These are phyloP conservation scores for Vitis rupestris DNA, from an alignment of 164 flowering plant genomes.

Conservation along the genomic window DNA sequence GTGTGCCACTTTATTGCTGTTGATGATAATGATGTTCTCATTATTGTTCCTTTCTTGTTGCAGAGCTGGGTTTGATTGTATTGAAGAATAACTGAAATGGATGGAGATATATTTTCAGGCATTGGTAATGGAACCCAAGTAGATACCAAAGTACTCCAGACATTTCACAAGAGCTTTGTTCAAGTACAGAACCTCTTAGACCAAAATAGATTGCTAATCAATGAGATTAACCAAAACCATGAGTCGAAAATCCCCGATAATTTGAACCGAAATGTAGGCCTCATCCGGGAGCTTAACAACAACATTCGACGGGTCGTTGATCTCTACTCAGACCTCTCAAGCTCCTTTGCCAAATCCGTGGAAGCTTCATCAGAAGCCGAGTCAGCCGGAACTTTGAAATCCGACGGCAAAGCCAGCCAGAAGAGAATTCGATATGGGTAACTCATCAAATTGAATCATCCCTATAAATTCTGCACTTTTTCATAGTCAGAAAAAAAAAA, in stretches of 20 bases:
- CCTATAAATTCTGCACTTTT: constrained; percentile 6
- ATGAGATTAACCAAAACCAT: constrained; percentile 86
- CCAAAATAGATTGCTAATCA: constrained; percentile 76
- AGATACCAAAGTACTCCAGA: constrained; percentile 62
- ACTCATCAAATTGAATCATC: constrained; percentile 1
- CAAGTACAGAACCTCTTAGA: constrained; percentile 69
- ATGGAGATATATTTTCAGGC: constrained; percentile 59
- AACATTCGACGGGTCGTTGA: constrained; percentile 77
- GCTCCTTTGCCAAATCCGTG: constrained; percentile 55
- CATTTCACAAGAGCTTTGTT: constrained; percentile 65
- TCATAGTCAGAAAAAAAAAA: constrained; percentile 7
- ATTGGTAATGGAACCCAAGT: constrained; percentile 54
- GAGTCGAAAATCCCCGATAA: constrained; percentile 75
- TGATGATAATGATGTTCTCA: background rate
- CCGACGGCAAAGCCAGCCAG: constrained; percentile 59
- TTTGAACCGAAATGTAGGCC: constrained; percentile 67
- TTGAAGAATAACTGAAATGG: constrained; percentile 39
- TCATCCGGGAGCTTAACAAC: constrained; percentile 82
- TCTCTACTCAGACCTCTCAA: constrained; percentile 72
- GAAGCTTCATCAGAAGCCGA: constrained; percentile 76
- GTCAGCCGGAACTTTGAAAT: constrained; percentile 49
- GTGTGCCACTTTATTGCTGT: background rate
- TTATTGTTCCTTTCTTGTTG: constrained; percentile 8
- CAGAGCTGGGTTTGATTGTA: constrained; percentile 19
- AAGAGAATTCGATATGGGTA: constrained; percentile 71